These are phyloP conservation scores for Leptographium lundbergii DNA, from an alignment of 2,329 filamentous ascomycete genomes.

Conservation along the genomic window DNA sequence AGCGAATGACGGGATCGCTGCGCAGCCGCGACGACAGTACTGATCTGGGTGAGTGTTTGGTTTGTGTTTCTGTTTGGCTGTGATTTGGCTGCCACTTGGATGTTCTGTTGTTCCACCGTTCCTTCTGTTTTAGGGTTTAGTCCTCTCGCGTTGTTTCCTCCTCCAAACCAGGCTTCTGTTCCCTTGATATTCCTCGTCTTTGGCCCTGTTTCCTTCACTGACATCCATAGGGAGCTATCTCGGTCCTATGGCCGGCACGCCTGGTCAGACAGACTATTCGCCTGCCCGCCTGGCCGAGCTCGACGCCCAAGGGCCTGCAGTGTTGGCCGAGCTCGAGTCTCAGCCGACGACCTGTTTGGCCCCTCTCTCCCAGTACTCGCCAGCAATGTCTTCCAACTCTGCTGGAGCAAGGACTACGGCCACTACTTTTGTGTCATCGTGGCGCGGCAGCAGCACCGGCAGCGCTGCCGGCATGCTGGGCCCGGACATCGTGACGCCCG, in stretches of 20 bases:
- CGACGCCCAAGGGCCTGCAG: background rate
- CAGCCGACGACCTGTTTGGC: background rate
- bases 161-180: background rate
- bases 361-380: background rate
- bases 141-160: background rate
- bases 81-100: background rate
- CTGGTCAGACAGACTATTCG: background rate
- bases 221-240: conserved; percentile 2
- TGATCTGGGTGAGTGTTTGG: conserved; percentile 3
- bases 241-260: background rate
- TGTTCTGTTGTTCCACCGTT: background rate
- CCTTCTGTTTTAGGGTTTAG: background rate
- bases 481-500: background rate
- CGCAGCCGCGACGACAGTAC: background rate
- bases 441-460: conserved; percentile 3
- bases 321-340: conserved; percentile 9
- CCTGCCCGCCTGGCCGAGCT: conserved; percentile 4
- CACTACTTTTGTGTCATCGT: conserved; percentile 6
- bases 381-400: background rate
- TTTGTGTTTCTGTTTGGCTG: background rate
- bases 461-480: background rate
- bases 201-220: background rate
- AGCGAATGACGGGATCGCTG: background rate
- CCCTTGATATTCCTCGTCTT: background rate
- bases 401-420: background rate